Evolutionary conservation across 2,329 filamentous ascomycete species (phyloP).

Genomic region (Didymella exigua): DNA sequence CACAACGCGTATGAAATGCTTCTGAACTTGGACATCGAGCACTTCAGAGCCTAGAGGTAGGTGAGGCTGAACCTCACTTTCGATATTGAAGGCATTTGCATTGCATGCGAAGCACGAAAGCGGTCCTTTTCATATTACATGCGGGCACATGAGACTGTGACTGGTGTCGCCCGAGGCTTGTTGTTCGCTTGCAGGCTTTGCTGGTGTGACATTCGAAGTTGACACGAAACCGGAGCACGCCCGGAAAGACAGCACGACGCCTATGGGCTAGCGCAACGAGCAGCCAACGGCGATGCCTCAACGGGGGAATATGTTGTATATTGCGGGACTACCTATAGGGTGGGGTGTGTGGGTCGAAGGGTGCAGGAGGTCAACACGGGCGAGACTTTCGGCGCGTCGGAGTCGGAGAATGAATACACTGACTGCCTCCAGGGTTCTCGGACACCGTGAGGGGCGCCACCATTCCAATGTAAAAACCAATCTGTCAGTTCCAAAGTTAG

Average conservation of each 20-base stretch:
- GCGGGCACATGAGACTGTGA: conserved; percentile 12
- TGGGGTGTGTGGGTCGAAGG: conserved; percentile 12
- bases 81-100: background rate
- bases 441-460: conserved; percentile 11
- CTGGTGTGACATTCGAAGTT: conserved; percentile 20
- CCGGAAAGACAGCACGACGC: conserved; percentile 19
- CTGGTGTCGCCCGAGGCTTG: conserved; percentile 22
- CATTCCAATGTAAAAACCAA: conserved; percentile 4
- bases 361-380: conserved; percentile 15
- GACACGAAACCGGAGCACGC: conserved; percentile 27
- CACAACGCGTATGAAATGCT: too few relatives aligned
- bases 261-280: conserved; percentile 12
- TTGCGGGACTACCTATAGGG: conserved; percentile 5
- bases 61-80: background rate
- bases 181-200: conserved; percentile 19
- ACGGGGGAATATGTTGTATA: conserved; percentile 6
- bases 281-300: conserved; percentile 12
- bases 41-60: background rate
- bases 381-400: conserved; percentile 12
- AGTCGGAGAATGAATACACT: background rate
- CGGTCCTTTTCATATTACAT: conserved; percentile 1
- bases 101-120: background rate
- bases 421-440: conserved; percentile 4
- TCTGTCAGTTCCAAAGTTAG: conserved; percentile 1
- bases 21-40: too few relatives aligned